A percentile compares a stretch with the other conserved stretches of the same genome.
These are phyloP conservation scores for Periconia digitata DNA, from an alignment of 2,329 filamentous ascomycete species.

Conservation along the genomic window DNA sequence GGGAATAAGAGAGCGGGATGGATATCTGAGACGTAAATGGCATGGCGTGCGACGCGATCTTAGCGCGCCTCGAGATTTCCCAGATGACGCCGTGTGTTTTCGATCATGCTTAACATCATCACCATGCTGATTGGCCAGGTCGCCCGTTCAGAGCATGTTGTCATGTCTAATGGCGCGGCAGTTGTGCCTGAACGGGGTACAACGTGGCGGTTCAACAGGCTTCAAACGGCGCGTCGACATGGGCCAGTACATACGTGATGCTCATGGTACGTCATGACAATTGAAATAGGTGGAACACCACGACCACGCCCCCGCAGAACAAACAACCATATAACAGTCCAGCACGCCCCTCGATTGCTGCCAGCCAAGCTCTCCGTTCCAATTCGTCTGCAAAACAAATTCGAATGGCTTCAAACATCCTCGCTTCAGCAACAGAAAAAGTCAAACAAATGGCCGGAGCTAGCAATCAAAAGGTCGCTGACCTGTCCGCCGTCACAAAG, in stretches of 20 bases:
- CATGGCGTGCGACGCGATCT: conserved; percentile 23
- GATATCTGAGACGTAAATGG: conserved; percentile 22
- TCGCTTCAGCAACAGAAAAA: conserved; percentile 30
- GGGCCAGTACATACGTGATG: conserved; percentile 10
- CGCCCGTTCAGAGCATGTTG: background rate
- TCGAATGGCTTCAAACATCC: conserved; percentile 36
- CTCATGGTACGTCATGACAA: conserved; percentile 10
- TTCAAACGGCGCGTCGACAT: conserved; percentile 21
- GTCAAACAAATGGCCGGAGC: conserved; percentile 37
- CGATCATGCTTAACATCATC: conserved; percentile 11
- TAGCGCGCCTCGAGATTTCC: background rate
- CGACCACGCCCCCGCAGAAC: conserved; percentile 2
- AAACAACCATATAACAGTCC: background rate
- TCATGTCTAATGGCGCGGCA: background rate
- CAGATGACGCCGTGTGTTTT: conserved; percentile 10
- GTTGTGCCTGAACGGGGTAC: conserved; percentile 3
- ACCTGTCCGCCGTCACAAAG: conserved; percentile 61
- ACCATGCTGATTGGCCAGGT: conserved; percentile 8
- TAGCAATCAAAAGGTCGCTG: conserved; percentile 58
- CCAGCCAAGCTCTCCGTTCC: background rate
- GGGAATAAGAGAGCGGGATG: conserved; percentile 13
- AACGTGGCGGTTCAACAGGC: conserved; percentile 2
- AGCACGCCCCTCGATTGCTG: conserved; percentile 3
- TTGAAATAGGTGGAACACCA: background rate
- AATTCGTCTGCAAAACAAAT: conserved; percentile 3